Conservation (phyloP, 2,329 filamentous ascomycete species). For the Hypomyces perniciosus region DNA sequence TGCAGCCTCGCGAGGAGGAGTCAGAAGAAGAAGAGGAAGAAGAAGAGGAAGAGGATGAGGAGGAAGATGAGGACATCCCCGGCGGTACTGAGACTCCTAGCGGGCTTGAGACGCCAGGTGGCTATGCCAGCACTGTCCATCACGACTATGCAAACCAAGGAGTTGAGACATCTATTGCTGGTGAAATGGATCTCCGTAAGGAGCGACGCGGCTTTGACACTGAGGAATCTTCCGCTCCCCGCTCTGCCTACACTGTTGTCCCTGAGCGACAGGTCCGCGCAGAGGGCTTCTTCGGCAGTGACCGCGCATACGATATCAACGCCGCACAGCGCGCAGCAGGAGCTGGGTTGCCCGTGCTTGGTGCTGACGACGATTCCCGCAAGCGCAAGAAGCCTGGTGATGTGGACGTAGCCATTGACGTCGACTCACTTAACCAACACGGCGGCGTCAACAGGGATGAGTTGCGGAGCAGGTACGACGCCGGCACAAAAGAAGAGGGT, state of each 20-base stretch:
- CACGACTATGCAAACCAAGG: conserved; percentile 65
- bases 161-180: conserved; percentile 67
- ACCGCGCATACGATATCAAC: conserved; percentile 85
- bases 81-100: conserved; percentile 67
- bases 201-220: conserved; percentile 75
- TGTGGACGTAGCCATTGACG: conserved; percentile 85
- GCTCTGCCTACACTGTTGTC: conserved; percentile 81
- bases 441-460: conserved; percentile 83
- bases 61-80: conserved; percentile 54
- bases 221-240: conserved; percentile 68
- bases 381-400: conserved; percentile 97
- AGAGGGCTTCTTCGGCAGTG: conserved; percentile 93
- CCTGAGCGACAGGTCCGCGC: conserved; percentile 80
- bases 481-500: conserved; percentile 59
- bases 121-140: conserved; percentile 72
- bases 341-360: conserved; percentile 62
- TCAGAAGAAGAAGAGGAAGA: conserved; percentile 72
- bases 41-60: conserved; percentile 67
- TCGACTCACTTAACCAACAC: conserved; percentile 67
- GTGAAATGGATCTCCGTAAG: conserved; percentile 90
- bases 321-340: conserved; percentile 34
- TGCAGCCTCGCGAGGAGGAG: conserved; percentile 74
- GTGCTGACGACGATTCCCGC: conserved; percentile 67
- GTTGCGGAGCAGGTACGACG: conserved; percentile 73
- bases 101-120: conserved; percentile 74